Evolutionary conservation across 2,329 filamentous ascomycete species (phyloP).

Genomic region (Arthroderma sp.): DNA sequence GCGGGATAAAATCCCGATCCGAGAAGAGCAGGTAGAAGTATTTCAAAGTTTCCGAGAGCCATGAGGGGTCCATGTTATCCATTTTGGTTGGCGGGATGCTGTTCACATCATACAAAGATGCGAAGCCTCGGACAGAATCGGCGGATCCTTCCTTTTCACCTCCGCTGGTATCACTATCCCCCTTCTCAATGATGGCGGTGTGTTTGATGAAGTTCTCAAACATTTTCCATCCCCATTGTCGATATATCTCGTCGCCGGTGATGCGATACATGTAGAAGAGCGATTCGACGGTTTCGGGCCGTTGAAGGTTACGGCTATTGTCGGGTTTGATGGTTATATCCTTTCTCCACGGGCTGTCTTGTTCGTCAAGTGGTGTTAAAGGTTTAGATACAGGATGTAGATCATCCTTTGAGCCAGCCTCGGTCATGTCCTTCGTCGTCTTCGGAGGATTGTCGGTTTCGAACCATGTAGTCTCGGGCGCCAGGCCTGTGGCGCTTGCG

Average conservation of each 20-base stretch:
- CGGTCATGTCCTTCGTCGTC: constrained; percentile 23
- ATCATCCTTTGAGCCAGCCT: background rate
- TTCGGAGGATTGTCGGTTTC: constrained; percentile 56
- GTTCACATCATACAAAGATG: constrained; percentile 64
- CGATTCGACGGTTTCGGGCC: constrained; percentile 92
- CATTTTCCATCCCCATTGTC: constrained; percentile 98
- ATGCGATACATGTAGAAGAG: constrained; percentile 99
- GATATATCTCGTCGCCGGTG: constrained; percentile 75
- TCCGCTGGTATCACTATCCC: background rate
- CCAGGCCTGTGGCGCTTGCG: constrained; percentile 77
- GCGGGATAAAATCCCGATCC: constrained; percentile 63
- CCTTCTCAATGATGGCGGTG: constrained; percentile 56
- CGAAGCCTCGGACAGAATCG: constrained; percentile 50
- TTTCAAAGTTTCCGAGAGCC: constrained; percentile 95
- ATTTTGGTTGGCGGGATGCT: constrained; percentile 52
- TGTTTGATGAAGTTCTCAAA: constrained; percentile 83
- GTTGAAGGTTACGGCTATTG: constrained; percentile 87
- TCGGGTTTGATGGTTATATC: constrained; percentile 69
- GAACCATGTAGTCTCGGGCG: constrained; percentile 90
- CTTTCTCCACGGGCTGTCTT: constrained; percentile 47
- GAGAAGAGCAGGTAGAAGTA: constrained; percentile 96
- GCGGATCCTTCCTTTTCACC: background rate
- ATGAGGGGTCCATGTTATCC: constrained; percentile 99
- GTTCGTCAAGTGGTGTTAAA: constrained; percentile 18
- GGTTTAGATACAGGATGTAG: constrained; percentile 23